A percentile compares a stretch with the other conserved stretches of the same genome.
Conservation (phyloP, 306 rosid species). For the Datisca glomerata region DNA sequence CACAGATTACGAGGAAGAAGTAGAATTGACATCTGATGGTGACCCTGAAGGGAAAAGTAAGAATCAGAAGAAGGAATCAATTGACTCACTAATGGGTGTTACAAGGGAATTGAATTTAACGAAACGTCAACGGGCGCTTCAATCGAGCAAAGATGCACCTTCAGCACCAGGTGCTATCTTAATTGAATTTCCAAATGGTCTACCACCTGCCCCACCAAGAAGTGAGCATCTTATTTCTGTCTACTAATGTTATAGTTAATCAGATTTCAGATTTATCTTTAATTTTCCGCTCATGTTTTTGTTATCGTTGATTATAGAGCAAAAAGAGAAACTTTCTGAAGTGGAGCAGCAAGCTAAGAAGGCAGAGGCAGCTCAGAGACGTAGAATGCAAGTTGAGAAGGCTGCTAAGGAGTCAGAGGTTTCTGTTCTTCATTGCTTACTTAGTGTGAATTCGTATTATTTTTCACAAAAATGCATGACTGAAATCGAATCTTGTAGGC, state of each 20-base stretch:
- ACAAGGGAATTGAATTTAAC: slow-evolving; percentile 74
- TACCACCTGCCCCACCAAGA: slow-evolving; percentile 90
- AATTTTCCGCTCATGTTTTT: slow-evolving; percentile 10
- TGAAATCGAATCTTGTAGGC: slow-evolving; percentile 37
- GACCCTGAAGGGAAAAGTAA: slow-evolving; percentile 58
- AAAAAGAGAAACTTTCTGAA: slow-evolving; percentile 79
- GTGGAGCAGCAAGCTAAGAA: slow-evolving; percentile 80
- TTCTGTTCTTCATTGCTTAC: slow-evolving; percentile 10
- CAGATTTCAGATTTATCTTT: slow-evolving; percentile 8
- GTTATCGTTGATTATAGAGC: slow-evolving; percentile 40
- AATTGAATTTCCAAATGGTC: slow-evolving; percentile 91
- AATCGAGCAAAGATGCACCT: slow-evolving; percentile 75
- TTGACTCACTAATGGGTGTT: slow-evolving; percentile 53
- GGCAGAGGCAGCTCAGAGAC: slow-evolving; percentile 93
- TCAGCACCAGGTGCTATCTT: slow-evolving; percentile 46
- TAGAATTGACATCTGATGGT: slow-evolving; percentile 61
- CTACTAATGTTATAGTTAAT: slow-evolving; percentile 1
- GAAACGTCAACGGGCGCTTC: slow-evolving; percentile 83
- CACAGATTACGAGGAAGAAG: slow-evolving; percentile 50
- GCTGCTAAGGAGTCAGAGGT: slow-evolving; percentile 94
- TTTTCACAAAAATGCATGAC: slow-evolving; percentile 5
- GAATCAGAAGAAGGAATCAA: slow-evolving; percentile 73
- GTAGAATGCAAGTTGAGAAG: slow-evolving; percentile 82
- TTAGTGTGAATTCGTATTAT: not conserved
- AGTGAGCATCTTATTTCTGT: slow-evolving; percentile 40